Conservation (phyloP, 257 asterid genomes). For the Solanum dulcamara region DNA sequence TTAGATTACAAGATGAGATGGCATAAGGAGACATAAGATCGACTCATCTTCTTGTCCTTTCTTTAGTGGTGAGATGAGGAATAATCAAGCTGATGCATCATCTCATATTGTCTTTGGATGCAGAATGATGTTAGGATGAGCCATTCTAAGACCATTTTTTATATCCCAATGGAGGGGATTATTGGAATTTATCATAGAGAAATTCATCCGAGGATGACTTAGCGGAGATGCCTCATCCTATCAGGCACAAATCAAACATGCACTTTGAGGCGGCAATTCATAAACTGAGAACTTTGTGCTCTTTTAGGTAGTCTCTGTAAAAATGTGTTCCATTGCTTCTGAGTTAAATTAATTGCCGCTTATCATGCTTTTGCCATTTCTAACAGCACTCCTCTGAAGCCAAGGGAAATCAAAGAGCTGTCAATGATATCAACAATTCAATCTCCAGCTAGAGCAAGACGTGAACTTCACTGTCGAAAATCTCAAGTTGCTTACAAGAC, state of each 20-base stretch:
- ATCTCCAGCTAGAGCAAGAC: background rate
- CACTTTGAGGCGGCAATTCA: background rate
- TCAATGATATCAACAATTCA: background rate
- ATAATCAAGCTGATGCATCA: background rate
- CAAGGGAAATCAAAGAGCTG: background rate
- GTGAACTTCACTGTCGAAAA: background rate
- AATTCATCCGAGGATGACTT: background rate
- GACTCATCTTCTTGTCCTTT: background rate
- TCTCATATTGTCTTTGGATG: background rate
- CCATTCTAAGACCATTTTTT: background rate
- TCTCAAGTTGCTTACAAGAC: background rate
- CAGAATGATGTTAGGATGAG: background rate
- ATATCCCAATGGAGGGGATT: background rate
- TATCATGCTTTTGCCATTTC: background rate
- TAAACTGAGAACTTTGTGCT: background rate
- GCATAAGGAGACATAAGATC: background rate
- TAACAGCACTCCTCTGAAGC: background rate
- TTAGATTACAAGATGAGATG: background rate
- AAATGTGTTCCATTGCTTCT: background rate
- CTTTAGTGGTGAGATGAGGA: background rate
- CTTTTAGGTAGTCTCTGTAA: background rate
- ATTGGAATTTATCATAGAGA: background rate
- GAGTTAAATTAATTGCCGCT: background rate
- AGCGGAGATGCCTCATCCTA: background rate
- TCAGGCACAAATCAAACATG: background rate